Evolutionary conservation across 2,329 filamentous ascomycete genomes (phyloP).

Genomic region (Chaetomium sp.): DNA sequence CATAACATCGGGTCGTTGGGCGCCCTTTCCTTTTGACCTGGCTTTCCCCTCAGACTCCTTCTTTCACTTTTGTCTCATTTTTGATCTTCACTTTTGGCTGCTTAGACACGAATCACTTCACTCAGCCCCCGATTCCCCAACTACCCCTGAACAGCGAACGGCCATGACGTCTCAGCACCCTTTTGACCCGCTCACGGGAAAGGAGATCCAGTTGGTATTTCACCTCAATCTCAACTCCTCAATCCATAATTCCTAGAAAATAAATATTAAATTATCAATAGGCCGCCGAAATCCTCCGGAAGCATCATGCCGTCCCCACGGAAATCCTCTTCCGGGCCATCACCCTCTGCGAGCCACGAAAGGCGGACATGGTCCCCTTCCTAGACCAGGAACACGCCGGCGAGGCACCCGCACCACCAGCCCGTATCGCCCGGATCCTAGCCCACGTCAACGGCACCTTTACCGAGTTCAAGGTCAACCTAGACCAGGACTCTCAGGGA

Average conservation of each 20-base stretch:
- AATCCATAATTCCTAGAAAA: too few species aligned
- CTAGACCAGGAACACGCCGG: conserved; percentile 38
- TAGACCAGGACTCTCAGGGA: conserved; percentile 18
- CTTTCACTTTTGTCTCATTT: too few species aligned
- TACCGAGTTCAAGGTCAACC: conserved; percentile 31
- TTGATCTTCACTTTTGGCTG: neutral
- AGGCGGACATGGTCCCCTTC: conserved; percentile 40
- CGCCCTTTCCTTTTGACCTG: too few species aligned
- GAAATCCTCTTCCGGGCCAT: conserved; percentile 39
- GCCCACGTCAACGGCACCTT: conserved; percentile 28
- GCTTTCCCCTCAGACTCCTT: too few species aligned
- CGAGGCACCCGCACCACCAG: conserved; percentile 23
- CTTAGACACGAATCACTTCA: neutral
- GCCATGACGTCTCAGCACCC: neutral
- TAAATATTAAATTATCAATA: neutral
- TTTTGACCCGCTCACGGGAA: conserved; percentile 7
- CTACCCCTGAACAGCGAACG: too few species aligned
- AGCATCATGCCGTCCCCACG: neutral
- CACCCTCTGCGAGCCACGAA: conserved; percentile 44
- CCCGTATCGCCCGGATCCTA: conserved; percentile 36
- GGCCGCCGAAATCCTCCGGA: conserved; percentile 8
- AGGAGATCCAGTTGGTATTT: conserved; percentile 9
- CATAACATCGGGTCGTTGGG: neutral
- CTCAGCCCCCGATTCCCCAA: neutral
- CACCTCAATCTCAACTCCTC: neutral